Base-by-base conservation (phyloP, 1,284 basidiomycete species). In the Sporisorium iseilematis-ciliati region DNA sequence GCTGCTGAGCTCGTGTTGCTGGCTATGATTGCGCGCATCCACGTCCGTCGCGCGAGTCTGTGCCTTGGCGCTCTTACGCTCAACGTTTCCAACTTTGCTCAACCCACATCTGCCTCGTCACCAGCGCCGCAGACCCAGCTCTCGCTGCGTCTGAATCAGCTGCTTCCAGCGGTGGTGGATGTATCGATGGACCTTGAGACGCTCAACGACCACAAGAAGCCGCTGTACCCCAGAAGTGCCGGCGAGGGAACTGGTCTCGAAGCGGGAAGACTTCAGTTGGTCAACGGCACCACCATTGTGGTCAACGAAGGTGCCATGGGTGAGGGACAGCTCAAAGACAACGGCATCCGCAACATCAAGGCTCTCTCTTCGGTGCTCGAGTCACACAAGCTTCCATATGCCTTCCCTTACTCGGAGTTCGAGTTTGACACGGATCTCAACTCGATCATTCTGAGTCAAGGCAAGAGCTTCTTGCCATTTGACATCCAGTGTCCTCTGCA, bases 1-100 rank as follows among this genome's bases (percentile, higher is more conserved):
- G 91, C 91, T 0, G 93, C 93, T 11, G 91, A 94, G 85, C 93
- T 91, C 90, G 86, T 92, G 3, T 86, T 95, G 7, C 86, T 94
- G 16, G 87, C 88, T 23, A 84, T 88, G 25, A 87, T 92, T n/a
- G 88, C 91, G 21, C 88, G 89, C 83, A 94, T 92, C 40, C 90
- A 92, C 87, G 89, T 90, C 14, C 89, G 91, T 46, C 88, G 88
- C 11, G 89, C 91, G 0, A 89, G 90, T 6, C 88, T 93, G 31
- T 87, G 91, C 18, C 91, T 92, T 0, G 89, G 90, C 8, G 89
- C 90, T 8, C 84, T 87, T 79, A 50, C 92, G 90, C 84, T 91
- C 89, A 57, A 85, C 86, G 1, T 88, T 87, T 53, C 69, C 85
- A 31, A 82, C 83, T 25, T 69, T 79, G 14, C 59, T 53, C 63